Percentiles rank a stretch among this genome's conserved stretches.
Conservation (phyloP, 768 basidiomycete species). For the Amanita pallidorosea region DNA sequence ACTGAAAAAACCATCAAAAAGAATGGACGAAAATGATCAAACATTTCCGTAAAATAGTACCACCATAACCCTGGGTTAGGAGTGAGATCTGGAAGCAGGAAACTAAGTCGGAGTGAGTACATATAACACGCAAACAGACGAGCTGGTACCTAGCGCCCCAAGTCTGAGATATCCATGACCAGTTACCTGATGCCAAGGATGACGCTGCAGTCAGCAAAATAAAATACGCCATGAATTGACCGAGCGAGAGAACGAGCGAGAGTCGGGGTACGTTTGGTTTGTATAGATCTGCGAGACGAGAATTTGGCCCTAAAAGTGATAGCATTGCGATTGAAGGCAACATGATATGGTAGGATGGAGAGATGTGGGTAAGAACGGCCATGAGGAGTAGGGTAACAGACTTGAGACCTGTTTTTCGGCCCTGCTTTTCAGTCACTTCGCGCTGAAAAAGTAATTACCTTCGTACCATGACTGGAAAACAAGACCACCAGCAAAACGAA, state of each 20-base stretch:
- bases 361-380: conserved; percentile 63
- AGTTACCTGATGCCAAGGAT: conserved; percentile 47
- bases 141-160: conserved; percentile 73
- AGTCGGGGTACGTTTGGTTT: conserved; percentile 19
- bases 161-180: conserved; percentile 62
- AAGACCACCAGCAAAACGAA: conserved; percentile 55
- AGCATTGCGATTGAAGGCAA: conserved; percentile 59
- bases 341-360: conserved; percentile 59
- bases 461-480: conserved; percentile 57
- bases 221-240: conserved; percentile 44
- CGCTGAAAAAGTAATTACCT: background rate
- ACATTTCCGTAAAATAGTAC: conserved; percentile 99
- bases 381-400: conserved; percentile 53
- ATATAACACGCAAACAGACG: background rate
- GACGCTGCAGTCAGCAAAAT: conserved; percentile 36
- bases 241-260: conserved; percentile 25
- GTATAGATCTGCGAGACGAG: conserved; percentile 56
- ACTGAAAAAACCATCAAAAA: conserved; percentile 94
- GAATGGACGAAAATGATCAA: conserved; percentile 93
- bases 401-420: conserved; percentile 34
- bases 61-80: conserved; percentile 95
- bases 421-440: background rate
- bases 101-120: conserved; percentile 27
- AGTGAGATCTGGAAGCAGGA: conserved; percentile 80
- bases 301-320: conserved; percentile 47